Base-by-base conservation (phyloP, 2,329 filamentous ascomycete genomes). In the Cladosporium sp. region DNA sequence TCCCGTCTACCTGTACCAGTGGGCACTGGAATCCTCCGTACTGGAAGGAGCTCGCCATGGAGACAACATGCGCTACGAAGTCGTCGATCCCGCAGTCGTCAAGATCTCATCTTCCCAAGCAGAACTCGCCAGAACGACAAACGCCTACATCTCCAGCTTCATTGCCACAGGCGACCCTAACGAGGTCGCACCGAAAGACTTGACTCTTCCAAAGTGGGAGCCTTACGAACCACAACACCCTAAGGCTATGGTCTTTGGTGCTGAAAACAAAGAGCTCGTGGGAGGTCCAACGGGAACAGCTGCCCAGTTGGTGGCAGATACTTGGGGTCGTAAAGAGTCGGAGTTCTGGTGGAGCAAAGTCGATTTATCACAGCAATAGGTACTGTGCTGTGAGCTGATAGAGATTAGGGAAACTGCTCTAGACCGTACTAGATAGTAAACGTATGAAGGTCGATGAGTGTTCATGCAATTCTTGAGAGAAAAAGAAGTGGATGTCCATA, bases 321-420 rank as follows among this genome's bases (percentile, higher is more conserved):
- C 64, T 3, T 69, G 69, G 53, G 76, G 79, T 53, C 66, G 66
- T 47, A 64, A 71, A 44, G 74, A 80, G 59, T 82, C 78, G 58
- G 64, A 68, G 11, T 86, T 82, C 63, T 86, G 83, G 83, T 84
- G 79, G 78, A 70, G 71, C 11, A 74, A 75, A 53, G 74, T 76
- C 17, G 64, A 70, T 51, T 44, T 55, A 19, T 51, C 55, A 15
- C 58, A 62, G 43, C 57, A 62, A 38, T 60, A n/a, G 47, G n/a
- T n/a, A n/a, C n/a, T n/a, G n/a, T n/a, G n/a, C n/a, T n/a, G n/a
- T n/a, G n/a, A n/a, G n/a, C n/a, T n/a, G n/a, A n/a, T n/a, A n/a
- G n/a, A n/a, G n/a, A n/a, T n/a, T n/a, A n/a, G n/a, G n/a, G n/a
- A n/a, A n/a, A n/a, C n/a, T n/a, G n/a, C n/a, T n/a, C n/a, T n/a